Evolutionary conservation across 2,329 filamentous ascomycete genomes (phyloP).

Genomic region (Didymella exigua): DNA sequence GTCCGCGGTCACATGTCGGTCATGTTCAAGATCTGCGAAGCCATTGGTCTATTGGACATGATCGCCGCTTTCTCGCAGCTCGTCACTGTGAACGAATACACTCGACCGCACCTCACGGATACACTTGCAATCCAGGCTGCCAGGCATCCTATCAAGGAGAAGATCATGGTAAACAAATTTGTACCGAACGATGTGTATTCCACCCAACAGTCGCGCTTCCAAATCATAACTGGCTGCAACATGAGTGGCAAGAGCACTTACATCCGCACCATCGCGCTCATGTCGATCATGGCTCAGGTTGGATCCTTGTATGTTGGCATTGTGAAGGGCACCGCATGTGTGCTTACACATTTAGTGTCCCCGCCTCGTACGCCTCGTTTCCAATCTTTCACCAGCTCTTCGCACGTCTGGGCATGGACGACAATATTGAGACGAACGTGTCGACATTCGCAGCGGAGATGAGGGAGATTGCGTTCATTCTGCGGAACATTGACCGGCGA

Average conservation of each 20-base stretch:
- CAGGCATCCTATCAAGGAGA: slow-evolving; percentile 80
- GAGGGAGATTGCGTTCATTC: slow-evolving; percentile 92
- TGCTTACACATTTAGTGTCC: slow-evolving; percentile 58
- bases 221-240: slow-evolving; percentile 94
- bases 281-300: slow-evolving; percentile 92
- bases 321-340: background rate
- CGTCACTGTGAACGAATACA: slow-evolving; percentile 69
- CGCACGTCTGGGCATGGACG: slow-evolving; percentile 83
- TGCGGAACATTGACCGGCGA: slow-evolving; percentile 77
- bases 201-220: slow-evolving; percentile 78
- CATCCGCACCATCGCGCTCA: slow-evolving; percentile 81
- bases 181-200: slow-evolving; percentile 92
- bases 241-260: slow-evolving; percentile 98
- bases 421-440: slow-evolving; percentile 86
- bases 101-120: slow-evolving; percentile 69
- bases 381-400: slow-evolving; percentile 84
- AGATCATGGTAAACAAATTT: slow-evolving; percentile 70
- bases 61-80: slow-evolving; percentile 59
- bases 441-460: slow-evolving; percentile 95
- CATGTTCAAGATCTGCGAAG: slow-evolving; percentile 85
- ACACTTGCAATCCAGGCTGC: slow-evolving; percentile 75
- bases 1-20: slow-evolving; percentile 73
- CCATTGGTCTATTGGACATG: slow-evolving; percentile 87
- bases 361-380: slow-evolving; percentile 81
- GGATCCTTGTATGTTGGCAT: slow-evolving; percentile 67